A percentile compares a stretch with the other conserved stretches of the same genome.
Evolutionary conservation across 192 early-diverging fungal genomes (phyloP).

Genomic region (Glomus cerebriforme): DNA sequence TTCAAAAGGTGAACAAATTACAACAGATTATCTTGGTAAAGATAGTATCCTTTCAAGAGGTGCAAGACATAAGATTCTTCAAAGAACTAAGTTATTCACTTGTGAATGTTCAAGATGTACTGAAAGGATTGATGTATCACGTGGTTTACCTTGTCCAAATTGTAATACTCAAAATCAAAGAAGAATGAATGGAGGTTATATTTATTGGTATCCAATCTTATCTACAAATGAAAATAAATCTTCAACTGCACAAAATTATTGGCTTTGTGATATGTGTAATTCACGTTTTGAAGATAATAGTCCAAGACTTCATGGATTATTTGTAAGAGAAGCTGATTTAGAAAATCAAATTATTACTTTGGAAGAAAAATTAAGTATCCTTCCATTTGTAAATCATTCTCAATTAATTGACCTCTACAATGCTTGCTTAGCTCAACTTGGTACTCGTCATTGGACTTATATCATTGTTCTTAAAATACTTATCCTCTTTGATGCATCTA

Average conservation of each 20-base stretch:
- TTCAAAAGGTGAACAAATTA: background rate
- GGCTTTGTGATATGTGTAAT: conserved; percentile 1
- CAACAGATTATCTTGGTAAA: conserved; percentile 6
- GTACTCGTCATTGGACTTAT: conserved; percentile 9
- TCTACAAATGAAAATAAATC: background rate
- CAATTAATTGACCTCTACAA: background rate
- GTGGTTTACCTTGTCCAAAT: conserved; percentile 13
- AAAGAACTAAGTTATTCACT: background rate
- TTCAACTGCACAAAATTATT: background rate
- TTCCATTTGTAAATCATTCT: background rate
- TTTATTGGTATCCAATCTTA: background rate
- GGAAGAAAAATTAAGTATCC: background rate
- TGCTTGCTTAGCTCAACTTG: background rate
- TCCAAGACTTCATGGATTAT: background rate
- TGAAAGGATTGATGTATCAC: background rate
- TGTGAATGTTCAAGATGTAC: background rate
- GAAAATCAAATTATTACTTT: background rate
- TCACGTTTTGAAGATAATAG: background rate
- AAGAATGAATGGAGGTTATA: background rate
- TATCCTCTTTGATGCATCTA: background rate
- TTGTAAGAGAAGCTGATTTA: background rate
- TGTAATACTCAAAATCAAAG: background rate
- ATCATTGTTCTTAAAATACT: background rate
- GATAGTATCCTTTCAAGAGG: background rate
- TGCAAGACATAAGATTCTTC: background rate